These are phyloP conservation scores for Rhodotorula sp. DNA, from an alignment of 1,284 basidiomycete species.

Conservation along the genomic window DNA sequence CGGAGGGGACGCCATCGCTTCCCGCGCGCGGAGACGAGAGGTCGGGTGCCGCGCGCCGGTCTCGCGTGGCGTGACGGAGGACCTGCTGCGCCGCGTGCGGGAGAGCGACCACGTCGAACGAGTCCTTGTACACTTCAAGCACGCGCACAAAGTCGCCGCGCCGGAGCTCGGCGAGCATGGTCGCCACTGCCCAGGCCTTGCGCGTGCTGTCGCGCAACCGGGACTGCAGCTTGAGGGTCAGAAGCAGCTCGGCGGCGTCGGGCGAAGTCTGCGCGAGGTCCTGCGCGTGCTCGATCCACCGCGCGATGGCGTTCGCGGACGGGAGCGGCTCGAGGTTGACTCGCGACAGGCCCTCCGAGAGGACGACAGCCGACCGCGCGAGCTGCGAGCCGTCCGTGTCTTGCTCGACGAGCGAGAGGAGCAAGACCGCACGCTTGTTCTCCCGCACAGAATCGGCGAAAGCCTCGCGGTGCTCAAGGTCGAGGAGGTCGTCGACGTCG, in stretches of 20 bases:
- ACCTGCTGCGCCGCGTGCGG: background rate
- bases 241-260: background rate
- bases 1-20: background rate
- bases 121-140: constrained; percentile 5
- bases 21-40: background rate
- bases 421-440: too few relatives aligned
- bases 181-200: background rate
- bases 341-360: background rate
- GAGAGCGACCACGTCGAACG: constrained; percentile 5
- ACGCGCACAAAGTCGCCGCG: background rate
- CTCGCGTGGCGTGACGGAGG: background rate
- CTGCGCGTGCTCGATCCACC: background rate
- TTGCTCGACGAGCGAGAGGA: constrained; percentile 3
- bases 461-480: background rate
- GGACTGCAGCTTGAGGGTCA: background rate
- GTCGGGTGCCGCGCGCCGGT: background rate
- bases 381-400: background rate
- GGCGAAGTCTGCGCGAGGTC: background rate
- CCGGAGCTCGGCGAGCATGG: constrained; percentile 2
- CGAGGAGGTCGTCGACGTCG: background rate
- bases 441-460: background rate
- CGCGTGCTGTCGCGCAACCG: background rate
- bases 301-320: background rate
- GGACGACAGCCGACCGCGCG: background rate
- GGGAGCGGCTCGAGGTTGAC: too few relatives aligned